Conservation (phyloP, 2,329 filamentous ascomycete genomes). For the Diaporthe sp. region DNA sequence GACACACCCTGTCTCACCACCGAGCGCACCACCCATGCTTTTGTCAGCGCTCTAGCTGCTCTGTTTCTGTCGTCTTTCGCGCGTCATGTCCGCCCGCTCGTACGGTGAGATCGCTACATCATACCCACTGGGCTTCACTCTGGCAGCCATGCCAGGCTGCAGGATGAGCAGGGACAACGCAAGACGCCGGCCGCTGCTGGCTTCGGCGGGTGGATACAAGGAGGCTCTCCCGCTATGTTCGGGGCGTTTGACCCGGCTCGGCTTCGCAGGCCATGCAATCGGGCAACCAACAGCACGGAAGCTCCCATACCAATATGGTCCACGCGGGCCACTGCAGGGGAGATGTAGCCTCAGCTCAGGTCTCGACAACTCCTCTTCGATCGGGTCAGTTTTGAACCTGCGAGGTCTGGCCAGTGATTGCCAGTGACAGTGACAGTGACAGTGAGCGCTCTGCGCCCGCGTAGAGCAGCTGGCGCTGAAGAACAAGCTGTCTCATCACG, state of each 20-base stretch:
- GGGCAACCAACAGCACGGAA: constrained; percentile 11
- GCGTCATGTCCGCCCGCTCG: constrained; percentile 22
- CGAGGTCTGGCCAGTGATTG: neutral
- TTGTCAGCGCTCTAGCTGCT: constrained; percentile 22
- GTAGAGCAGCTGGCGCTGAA: neutral
- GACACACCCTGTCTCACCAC: constrained; percentile 7
- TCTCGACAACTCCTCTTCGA: neutral
- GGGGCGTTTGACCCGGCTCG: constrained; percentile 36
- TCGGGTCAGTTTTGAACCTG: neutral
- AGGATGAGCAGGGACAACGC: neutral
- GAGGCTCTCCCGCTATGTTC: constrained; percentile 32
- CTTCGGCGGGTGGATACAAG: neutral
- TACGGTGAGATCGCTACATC: neutral
- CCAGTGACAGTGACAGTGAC: neutral
- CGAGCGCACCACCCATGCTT: constrained; percentile 16
- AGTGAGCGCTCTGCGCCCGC: constrained; percentile 3
- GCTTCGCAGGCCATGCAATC: constrained; percentile 29
- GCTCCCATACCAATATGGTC: constrained; percentile 15
- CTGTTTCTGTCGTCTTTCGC: neutral
- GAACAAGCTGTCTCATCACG: constrained; percentile 10
- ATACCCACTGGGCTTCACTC: neutral
- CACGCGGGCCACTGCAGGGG: constrained; percentile 2
- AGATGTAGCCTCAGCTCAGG: neutral
- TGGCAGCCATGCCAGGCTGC: constrained; percentile 1
- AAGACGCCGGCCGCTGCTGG: neutral